These are phyloP conservation scores for Xenoacremonium recifei DNA, from an alignment of 2,329 filamentous ascomycete species.

Conservation along the genomic window DNA sequence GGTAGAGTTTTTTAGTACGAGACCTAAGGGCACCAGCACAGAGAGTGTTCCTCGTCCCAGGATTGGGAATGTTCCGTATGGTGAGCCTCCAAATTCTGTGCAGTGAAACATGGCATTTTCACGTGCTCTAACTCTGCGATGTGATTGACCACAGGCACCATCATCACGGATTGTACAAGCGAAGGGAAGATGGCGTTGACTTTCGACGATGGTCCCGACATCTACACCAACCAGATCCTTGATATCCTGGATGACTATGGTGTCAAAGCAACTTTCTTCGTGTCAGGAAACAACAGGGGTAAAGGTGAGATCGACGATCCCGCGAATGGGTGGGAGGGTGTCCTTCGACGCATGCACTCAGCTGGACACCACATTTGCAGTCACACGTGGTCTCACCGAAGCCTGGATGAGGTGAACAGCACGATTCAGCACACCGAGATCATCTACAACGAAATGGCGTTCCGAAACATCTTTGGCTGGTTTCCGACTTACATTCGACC, in stretches of 20 bases:
- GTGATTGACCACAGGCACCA: constrained; percentile 22
- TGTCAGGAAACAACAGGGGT: constrained; percentile 40
- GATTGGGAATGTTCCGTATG: constrained; percentile 37
- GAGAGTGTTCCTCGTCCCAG: constrained; percentile 28
- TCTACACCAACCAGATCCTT: constrained; percentile 41
- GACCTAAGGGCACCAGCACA: no score
- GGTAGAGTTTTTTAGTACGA: no score
- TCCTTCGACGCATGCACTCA: constrained; percentile 39
- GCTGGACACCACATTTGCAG: constrained; percentile 46
- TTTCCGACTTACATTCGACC: constrained; percentile 44
- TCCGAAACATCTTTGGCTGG: constrained; percentile 41
- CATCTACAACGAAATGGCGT: constrained; percentile 43
- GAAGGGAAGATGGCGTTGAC: constrained; percentile 42
- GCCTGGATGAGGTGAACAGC: constrained; percentile 37
- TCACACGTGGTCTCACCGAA: constrained; percentile 47
- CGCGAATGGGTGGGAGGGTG: constrained; percentile 30
- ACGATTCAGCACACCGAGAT: constrained; percentile 38
- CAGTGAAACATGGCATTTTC: constrained; percentile 6
- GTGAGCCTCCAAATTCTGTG: constrained; percentile 21
- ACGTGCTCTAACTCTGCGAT: constrained; percentile 20
- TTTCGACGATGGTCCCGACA: constrained; percentile 46
- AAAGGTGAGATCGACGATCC: constrained; percentile 41
- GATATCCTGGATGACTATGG: constrained; percentile 31
- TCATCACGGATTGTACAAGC: constrained; percentile 34
- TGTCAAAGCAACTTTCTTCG: constrained; percentile 41